A percentile compares a stretch with the other conserved stretches of the same genome.
phyloP scores from a whole-genome alignment of 2,329 filamentous ascomycete species.

The Fusarium sp. region DNA sequence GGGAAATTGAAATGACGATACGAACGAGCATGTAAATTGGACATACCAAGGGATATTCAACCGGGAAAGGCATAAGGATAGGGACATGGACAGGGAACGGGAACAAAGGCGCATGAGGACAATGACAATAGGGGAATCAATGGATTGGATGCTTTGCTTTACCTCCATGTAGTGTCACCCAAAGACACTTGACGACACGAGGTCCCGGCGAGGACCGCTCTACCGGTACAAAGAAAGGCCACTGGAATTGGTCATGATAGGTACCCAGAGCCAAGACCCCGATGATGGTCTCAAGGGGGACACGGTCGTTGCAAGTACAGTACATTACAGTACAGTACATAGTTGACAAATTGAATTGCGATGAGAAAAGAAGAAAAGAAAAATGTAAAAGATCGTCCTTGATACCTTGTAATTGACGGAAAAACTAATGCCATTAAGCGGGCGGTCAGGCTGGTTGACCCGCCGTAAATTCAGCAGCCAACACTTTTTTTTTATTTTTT shows the following conservation, averaged over 20 bases:
- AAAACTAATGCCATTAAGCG: neutral
- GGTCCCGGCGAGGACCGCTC: slow-evolving; percentile 32
- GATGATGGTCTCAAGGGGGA: slow-evolving; percentile 2
- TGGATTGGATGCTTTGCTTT: slow-evolving; percentile 1
- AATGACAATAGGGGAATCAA: slow-evolving; percentile 14
- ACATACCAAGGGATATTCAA: slow-evolving; percentile 15
- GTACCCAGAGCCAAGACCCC: slow-evolving; percentile 22
- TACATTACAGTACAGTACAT: neutral
- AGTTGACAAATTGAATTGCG: slow-evolving; percentile 10
- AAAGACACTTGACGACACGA: slow-evolving; percentile 11
- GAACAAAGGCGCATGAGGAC: slow-evolving; percentile 31
- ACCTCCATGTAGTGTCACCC: slow-evolving; percentile 28
- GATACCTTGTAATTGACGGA: neutral
- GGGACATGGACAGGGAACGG: neutral
- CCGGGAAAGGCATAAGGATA: neutral
- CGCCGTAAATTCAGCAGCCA: neutral
- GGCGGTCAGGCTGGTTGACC: neutral
- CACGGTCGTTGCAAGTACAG: slow-evolving; percentile 21
- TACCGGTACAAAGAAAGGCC: slow-evolving; percentile 28
- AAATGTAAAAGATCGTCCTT: neutral
- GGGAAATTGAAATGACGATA: slow-evolving; percentile 36
- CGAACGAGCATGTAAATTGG: slow-evolving; percentile 28
- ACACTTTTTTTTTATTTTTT: neutral
- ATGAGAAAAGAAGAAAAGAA: neutral
- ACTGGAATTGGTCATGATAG: slow-evolving; percentile 28